Evolutionary conservation across 2,329 filamentous ascomycete genomes (phyloP).

Genomic region (Penicillium olsonii): DNA sequence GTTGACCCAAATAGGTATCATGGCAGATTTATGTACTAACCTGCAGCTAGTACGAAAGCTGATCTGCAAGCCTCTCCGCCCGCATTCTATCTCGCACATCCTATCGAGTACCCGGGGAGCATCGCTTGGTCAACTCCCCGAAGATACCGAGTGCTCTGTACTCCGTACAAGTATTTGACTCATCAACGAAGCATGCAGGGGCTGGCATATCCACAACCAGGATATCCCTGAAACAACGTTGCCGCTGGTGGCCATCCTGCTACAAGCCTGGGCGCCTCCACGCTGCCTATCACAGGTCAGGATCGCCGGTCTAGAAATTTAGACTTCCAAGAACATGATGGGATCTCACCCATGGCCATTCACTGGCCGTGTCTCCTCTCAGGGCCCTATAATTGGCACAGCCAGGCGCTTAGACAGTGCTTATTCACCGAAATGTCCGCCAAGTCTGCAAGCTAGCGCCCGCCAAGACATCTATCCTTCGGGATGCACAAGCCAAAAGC

Average conservation of each 20-base stretch:
- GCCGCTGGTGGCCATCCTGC: slow-evolving; percentile 13
- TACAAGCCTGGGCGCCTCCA: slow-evolving; percentile 20
- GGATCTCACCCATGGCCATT: neutral
- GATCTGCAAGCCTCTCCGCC: neutral
- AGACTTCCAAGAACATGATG: slow-evolving; percentile 9
- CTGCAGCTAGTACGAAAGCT: no score
- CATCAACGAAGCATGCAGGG: slow-evolving; percentile 6
- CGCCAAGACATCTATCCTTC: slow-evolving; percentile 8
- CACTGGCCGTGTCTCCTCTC: neutral
- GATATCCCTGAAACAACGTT: slow-evolving; percentile 1
- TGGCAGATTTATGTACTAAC: no score
- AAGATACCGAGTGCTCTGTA: neutral
- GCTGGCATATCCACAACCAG: neutral
- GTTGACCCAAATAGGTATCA: no score
- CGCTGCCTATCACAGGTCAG: slow-evolving; percentile 18
- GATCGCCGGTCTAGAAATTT: neutral
- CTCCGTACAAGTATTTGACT: neutral
- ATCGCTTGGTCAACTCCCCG: neutral
- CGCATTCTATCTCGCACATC: no score
- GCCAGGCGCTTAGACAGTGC: slow-evolving; percentile 2
- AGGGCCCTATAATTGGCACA: slow-evolving; percentile 14
- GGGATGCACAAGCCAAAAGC: slow-evolving; percentile 8
- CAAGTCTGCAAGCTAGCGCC: slow-evolving; percentile 25
- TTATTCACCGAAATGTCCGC: slow-evolving; percentile 10
- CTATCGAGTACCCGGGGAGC: neutral